phyloP scores from a whole-genome alignment of 129 eudicot genomes.

The Chrysanthemum seticuspe region DNA sequence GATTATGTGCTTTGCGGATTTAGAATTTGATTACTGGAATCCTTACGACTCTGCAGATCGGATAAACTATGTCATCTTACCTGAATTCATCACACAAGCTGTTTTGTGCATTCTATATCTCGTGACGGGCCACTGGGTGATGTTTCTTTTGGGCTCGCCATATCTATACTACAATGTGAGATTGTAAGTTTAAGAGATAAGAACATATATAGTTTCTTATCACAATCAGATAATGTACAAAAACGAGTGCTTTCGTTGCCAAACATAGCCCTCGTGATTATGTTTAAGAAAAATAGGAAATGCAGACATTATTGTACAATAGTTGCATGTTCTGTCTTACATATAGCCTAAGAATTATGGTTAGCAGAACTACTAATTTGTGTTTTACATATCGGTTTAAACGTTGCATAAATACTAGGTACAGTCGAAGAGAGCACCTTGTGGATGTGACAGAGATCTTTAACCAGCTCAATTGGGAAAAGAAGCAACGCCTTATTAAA shows the following conservation, averaged over 20 bases:
- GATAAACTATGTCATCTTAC: slow-evolving; percentile 73
- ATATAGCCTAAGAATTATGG: no score
- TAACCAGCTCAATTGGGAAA: slow-evolving; percentile 77
- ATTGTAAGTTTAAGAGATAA: slow-evolving; percentile 49
- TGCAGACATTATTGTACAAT: no score
- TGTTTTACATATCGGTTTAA: neutral
- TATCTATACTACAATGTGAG: slow-evolving; percentile 83
- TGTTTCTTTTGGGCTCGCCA: slow-evolving; percentile 74
- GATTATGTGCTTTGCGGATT: slow-evolving; percentile 99
- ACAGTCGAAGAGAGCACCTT: slow-evolving; percentile 64
- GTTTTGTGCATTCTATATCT: slow-evolving; percentile 68
- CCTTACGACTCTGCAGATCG: slow-evolving; percentile 90
- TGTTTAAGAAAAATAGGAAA: no score
- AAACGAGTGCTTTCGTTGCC: no score
- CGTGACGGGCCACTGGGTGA: slow-evolving; percentile 86
- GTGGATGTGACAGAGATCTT: slow-evolving; percentile 95
- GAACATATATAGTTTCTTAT: no score
- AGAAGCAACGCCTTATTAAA: slow-evolving; percentile 82
- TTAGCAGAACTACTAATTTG: neutral
- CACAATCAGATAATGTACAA: no score
- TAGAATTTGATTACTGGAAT: slow-evolving; percentile 92
- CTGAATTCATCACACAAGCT: slow-evolving; percentile 78
- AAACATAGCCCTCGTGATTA: no score
- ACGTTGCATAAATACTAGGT: slow-evolving; percentile 39
- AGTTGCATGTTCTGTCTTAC: no score